Percentiles rank a stretch among this genome's conserved stretches.
Evolutionary conservation across 148 eudicot species (phyloP).

Genomic region (Agrostemma githago): DNA sequence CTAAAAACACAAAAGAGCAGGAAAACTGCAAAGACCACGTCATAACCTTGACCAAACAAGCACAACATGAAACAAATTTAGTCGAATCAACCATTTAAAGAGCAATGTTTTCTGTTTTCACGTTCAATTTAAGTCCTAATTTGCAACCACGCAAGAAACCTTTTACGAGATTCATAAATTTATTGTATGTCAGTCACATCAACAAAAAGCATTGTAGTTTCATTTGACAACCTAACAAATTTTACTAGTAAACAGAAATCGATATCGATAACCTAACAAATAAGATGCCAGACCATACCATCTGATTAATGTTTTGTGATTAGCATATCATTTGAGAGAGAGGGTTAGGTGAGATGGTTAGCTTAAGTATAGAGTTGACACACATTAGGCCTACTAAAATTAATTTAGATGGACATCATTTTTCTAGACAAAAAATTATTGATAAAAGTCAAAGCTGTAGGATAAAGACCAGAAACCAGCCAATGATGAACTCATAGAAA

Average conservation of each 20-base stretch:
- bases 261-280: too few species aligned
- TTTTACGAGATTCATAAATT: not conserved
- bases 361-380: not conserved
- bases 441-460: not conserved
- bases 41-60: too few species aligned
- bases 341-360: constrained; percentile 29
- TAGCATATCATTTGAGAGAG: constrained; percentile 23
- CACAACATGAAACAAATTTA: too few species aligned
- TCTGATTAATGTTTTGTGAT: constrained; percentile 14
- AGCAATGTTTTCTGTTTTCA: not conserved
- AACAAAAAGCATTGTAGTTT: not conserved
- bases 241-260: too few species aligned
- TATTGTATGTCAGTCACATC: not conserved
- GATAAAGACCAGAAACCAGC: not conserved
- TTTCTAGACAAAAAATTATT: not conserved
- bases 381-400: not conserved
- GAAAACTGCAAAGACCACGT: too few species aligned
- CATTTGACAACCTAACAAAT: not conserved
- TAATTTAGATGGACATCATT: not conserved
- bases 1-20: too few species aligned
- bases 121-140: not conserved
- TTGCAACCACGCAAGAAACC: not conserved
- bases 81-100: not conserved
- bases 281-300: too few species aligned
- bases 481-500: too few species aligned